Percentiles rank a stretch among this genome's conserved stretches.
Evolutionary conservation across 2,329 filamentous ascomycete genomes (phyloP).

Genomic region (Fusarium guadeloupense): DNA sequence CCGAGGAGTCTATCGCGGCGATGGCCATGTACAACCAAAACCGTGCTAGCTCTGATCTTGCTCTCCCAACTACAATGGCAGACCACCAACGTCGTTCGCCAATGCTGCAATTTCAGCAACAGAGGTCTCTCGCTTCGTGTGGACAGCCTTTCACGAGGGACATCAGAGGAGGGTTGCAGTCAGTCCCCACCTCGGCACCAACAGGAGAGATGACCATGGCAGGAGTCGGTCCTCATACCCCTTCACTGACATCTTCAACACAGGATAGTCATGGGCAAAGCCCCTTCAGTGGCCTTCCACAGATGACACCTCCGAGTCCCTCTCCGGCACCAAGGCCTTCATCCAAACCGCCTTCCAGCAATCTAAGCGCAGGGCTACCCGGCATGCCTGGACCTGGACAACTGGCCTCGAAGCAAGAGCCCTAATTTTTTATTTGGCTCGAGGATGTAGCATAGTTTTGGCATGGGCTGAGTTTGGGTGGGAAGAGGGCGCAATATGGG

Average conservation of each 20-base stretch:
- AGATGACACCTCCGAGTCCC: constrained; percentile 33
- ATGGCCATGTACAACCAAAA: background rate
- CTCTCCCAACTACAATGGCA: background rate
- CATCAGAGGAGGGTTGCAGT: background rate
- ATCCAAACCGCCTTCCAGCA: background rate
- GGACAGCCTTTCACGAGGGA: background rate
- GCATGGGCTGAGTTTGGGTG: background rate
- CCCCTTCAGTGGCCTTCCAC: background rate
- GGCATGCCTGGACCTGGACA: background rate
- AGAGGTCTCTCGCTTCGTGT: background rate
- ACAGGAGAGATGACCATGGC: background rate
- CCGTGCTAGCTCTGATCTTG: background rate
- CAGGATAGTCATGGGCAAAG: background rate
- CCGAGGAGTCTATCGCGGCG: constrained; percentile 26
- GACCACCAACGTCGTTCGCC: background rate
- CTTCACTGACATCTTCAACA: constrained; percentile 1
- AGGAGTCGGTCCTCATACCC: background rate
- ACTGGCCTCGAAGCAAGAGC: background rate
- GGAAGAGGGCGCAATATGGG: background rate
- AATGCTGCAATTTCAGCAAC: background rate
- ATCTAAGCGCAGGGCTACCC: background rate
- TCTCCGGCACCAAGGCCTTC: constrained; percentile 30
- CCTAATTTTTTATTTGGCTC: no score
- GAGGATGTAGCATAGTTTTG: background rate
- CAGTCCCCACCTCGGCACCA: background rate